Base-by-base conservation (phyloP, 345 rosid species). In the Salix dunnii region DNA sequence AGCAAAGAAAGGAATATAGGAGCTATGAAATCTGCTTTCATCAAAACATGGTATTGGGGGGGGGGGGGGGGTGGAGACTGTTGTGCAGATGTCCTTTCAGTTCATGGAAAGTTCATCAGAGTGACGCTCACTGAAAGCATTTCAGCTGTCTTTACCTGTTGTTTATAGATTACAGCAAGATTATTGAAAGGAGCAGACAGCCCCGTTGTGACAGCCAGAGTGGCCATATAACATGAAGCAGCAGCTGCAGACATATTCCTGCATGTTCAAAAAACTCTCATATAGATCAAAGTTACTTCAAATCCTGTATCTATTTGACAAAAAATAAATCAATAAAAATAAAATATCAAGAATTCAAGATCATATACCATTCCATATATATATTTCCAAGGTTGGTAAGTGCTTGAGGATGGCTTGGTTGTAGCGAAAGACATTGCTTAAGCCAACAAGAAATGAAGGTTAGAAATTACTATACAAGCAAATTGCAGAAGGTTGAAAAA, bases 101-200 rank as follows among this genome's bases (percentile, higher is more conserved):
- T 55, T 55, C 62, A 55, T n/a, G 62, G 13, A 55, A 55, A 23
- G 0, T n/a, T 55, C 13, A 55, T 55, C 63, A n/a, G 4, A n/a
- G 62, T n/a, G n/a, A 9, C n/a, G 62, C 62, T 55, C 62, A n/a
- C n/a, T 18, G 20, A 14, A 33, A 74, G 43, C 23, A 27, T 3
- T 42, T 33, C 53, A 68, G 35, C 40, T 51, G 58, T 18, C 11
- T 53, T 65, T 73, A 91, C 99, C 99, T 96, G 98, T 78, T 96
- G 99, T 82, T 96, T 96, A 78, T 96, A 92, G 62, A 96, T 96
- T 73, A 96, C 87, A 67, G 99, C 99, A 80, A 96, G 93, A 83
- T 91, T 96, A 83, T 88, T 96, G 81, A 91, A 94, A 70, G 99
- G 99, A 71, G 99, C 98, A 77, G 99, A 96, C 55, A 96, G 85